A percentile compares a stretch with the other conserved stretches of the same genome.
phyloP scores from a whole-genome alignment of 1,284 basidiomycete genomes.

The Sporisorium sorghi region DNA sequence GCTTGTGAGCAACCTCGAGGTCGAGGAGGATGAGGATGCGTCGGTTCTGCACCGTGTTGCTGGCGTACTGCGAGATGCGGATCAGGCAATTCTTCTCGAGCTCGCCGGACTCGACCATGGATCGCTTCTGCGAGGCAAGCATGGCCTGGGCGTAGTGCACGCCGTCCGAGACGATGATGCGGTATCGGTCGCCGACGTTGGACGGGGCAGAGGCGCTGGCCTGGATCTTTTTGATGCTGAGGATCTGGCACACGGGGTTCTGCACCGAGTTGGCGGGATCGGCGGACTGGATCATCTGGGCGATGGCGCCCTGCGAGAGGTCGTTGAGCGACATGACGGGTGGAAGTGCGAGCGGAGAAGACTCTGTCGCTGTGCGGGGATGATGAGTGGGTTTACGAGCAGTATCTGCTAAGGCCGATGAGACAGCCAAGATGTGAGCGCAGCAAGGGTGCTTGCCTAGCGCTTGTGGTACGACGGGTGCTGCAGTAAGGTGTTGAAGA shows the following conservation, averaged over 20 bases:
- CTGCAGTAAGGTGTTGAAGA: background rate
- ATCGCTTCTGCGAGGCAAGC: slow-evolving; percentile 91
- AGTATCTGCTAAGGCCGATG: background rate
- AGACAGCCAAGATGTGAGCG: background rate
- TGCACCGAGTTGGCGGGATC: slow-evolving; percentile 51
- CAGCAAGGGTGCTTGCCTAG: background rate
- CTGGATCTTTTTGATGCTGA: slow-evolving; percentile 67
- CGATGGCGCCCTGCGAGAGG: slow-evolving; percentile 61
- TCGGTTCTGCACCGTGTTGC: slow-evolving; percentile 81
- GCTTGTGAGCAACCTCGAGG: slow-evolving; percentile 71
- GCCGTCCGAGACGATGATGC: slow-evolving; percentile 68
- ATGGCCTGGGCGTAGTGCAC: slow-evolving; percentile 75
- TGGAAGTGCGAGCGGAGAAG: background rate
- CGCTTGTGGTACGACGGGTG: background rate
- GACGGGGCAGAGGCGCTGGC: slow-evolving; percentile 49
- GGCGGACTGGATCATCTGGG: slow-evolving; percentile 58
- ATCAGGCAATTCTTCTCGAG: slow-evolving; percentile 81
- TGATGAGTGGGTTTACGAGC: background rate
- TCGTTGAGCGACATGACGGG: slow-evolving; percentile 48
- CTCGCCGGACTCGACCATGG: slow-evolving; percentile 77
- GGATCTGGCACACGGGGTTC: slow-evolving; percentile 65
- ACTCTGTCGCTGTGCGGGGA: background rate
- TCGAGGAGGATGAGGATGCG: slow-evolving; percentile 88
- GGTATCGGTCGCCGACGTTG: slow-evolving; percentile 62
- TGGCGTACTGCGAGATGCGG: slow-evolving; percentile 81